A percentile compares a stretch with the other conserved stretches of the same genome.
Evolutionary conservation across 2,329 filamentous ascomycete genomes (phyloP).

Genomic region (Graphilbum ipis-grandicollis): DNA sequence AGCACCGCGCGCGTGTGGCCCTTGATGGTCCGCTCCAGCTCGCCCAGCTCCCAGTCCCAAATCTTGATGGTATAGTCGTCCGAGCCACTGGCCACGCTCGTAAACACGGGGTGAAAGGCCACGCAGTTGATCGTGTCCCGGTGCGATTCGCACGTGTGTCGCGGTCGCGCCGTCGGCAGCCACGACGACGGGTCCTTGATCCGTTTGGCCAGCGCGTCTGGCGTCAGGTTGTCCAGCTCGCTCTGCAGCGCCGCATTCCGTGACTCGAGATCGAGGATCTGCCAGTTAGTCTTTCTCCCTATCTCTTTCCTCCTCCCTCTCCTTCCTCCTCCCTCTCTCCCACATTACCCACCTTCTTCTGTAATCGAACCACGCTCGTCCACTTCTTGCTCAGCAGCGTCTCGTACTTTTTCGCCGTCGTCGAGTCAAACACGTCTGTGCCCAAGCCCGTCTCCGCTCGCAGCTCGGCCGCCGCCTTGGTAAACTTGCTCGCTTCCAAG

Average conservation of each 20-base stretch:
- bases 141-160: constrained; percentile 72
- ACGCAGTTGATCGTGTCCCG: constrained; percentile 68
- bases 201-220: constrained; percentile 52
- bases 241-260: constrained; percentile 55
- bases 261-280: constrained; percentile 90
- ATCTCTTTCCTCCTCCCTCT: not conserved
- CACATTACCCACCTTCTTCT: constrained; percentile 61
- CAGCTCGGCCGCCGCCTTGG: constrained; percentile 51
- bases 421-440: constrained; percentile 48
- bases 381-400: constrained; percentile 93
- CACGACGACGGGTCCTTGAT: constrained; percentile 75
- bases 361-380: constrained; percentile 85
- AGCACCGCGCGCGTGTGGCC: constrained; percentile 79
- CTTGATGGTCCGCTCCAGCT: constrained; percentile 79
- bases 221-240: constrained; percentile 73
- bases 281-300: constrained; percentile 2
- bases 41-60: constrained; percentile 91
- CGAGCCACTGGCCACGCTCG: constrained; percentile 74
- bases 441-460: constrained; percentile 62
- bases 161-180: constrained; percentile 69
- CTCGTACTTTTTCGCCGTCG: constrained; percentile 86
- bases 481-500: constrained; percentile 54
- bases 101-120: constrained; percentile 85
- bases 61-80: constrained; percentile 93
- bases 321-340: constrained; percentile 4